Evolutionary conservation across 768 basidiomycete species (phyloP).

Genomic region (Suillus subaureus): DNA sequence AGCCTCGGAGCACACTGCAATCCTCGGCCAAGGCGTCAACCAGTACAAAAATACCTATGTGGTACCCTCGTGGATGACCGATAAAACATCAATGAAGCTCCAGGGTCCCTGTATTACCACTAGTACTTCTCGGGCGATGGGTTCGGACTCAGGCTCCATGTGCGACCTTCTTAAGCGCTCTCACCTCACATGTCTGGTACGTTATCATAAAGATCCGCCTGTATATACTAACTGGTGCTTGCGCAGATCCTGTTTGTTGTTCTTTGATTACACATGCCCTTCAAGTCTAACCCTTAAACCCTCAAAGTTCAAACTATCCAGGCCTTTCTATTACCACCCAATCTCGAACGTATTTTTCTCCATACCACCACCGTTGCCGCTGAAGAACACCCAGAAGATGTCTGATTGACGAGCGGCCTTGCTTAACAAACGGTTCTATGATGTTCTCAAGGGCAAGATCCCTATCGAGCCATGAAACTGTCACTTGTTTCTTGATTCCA

Average conservation of each 20-base stretch:
- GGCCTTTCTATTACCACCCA: neutral
- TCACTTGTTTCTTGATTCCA: constrained; percentile 42
- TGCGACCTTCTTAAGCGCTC: neutral
- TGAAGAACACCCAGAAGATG: neutral
- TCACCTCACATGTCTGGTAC: neutral
- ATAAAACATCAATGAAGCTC: neutral
- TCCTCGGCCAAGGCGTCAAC: too few relatives aligned
- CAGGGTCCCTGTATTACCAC: neutral
- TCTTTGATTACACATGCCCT: neutral
- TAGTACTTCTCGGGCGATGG: too few relatives aligned
- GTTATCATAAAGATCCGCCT: neutral
- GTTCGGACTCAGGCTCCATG: neutral
- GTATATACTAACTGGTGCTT: constrained; percentile 1
- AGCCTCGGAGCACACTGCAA: too few relatives aligned
- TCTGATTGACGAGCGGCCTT: neutral
- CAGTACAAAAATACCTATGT: neutral
- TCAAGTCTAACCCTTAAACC: neutral
- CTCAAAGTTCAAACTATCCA: neutral
- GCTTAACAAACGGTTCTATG: constrained; percentile 33
- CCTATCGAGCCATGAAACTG: constrained; percentile 22
- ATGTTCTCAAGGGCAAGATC: constrained; percentile 26
- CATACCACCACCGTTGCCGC: neutral
- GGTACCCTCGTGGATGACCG: neutral
- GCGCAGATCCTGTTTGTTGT: constrained; percentile 1
- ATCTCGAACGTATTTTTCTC: neutral